Evolutionary conservation across 257 asterid genomes (phyloP), one percentile per base, ranked within the genome.

Genomic region (Primulina huaijiensis): DNA sequence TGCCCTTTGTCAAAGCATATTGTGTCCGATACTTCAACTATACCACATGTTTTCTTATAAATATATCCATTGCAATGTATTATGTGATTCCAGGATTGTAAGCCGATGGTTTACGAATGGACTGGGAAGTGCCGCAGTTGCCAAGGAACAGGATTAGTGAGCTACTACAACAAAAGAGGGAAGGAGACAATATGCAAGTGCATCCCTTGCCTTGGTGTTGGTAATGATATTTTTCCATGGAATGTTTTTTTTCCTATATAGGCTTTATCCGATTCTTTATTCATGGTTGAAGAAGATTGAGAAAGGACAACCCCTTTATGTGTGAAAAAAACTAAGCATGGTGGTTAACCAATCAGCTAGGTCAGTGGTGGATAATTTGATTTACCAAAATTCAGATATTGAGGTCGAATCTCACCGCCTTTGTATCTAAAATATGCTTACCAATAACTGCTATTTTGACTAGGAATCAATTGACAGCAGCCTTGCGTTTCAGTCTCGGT

Each of bases 71-170:
- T 10, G 35, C 23, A 16, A 1, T 72, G 59, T 64, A 40, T 30
- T 61, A 25, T 61, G 72, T 31, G 55, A 67, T 73, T 72, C 71
- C 71, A 88, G 97, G 98, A 93, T 75, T 90, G 99, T 82, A 90
- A 84, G 82, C 75, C 79, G 64, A 80, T 93, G 81, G 96, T 93
- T 9, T 93, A 90, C 72, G 99, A 93, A 80, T 90, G 99, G 99
- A 90, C 97, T 20, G 97, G 99, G 33, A 87, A 84, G 77, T 90
- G 99, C 74, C 85, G 90, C 56, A 93, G 97, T 78, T 93, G 99
- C 79, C 99, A 93, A 81, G 99, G 99, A 69, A 25, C 90, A 11
- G 99, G 97, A 68, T 78, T 84, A 6, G 95, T 86, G 65, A 90
- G 97, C 83, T 90, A 90, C 81, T 86, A 86, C 71, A 87, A 66